Evolutionary conservation across 768 basidiomycete genomes (phyloP), one percentile per base, ranked within the genome.

Genomic region (Mycena rosella): DNA sequence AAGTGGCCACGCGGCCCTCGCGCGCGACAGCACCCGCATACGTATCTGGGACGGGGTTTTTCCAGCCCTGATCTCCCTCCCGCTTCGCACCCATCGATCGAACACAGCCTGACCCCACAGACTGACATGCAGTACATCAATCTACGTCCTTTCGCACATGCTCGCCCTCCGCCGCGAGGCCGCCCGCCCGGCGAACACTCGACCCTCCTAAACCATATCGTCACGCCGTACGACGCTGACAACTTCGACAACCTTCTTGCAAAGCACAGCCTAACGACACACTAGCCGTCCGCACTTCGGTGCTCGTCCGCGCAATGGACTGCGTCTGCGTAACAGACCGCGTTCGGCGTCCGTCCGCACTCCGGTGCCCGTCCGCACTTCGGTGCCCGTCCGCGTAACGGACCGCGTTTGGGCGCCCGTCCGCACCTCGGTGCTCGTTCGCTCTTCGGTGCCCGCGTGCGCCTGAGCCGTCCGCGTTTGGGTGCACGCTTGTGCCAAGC

Each of bases 211-310:
- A 32, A 53, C 13, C 30, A 32, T 1, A n/a, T 53, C 20, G 32
- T 36, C n/a, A 34, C 29, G 3, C 51, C 51, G 13, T 52, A 52
- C 51, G 30, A 30, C 29, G 20, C 32, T 32, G 20, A 53, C n/a
- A 8, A 32, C 8, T 13, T 53, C 32, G 69, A 75, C 18, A n/a
- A 6, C 1, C 44, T 73, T 34, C 70, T 81, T 14, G 0, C 10
- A 1, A 73, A 71, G 36, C 74, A 73, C 38, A 52, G 74, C 14
- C 73, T 82, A 7, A 32, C 62, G 1, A 0, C 58, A 0, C 3
- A 45, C 30, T 82, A 82, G 32, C 81, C 81, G n/a, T n/a, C n/a
- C n/a, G n/a, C n/a, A n/a, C n/a, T n/a, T n/a, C n/a, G n/a, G n/a
- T n/a, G n/a, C n/a, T n/a, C n/a, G n/a, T n/a, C n/a, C n/a, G n/a